Percentiles rank a stretch among this genome's conserved stretches.
phyloP scores from a whole-genome alignment of 257 asterid genomes.

The Cordia subcordata region DNA sequence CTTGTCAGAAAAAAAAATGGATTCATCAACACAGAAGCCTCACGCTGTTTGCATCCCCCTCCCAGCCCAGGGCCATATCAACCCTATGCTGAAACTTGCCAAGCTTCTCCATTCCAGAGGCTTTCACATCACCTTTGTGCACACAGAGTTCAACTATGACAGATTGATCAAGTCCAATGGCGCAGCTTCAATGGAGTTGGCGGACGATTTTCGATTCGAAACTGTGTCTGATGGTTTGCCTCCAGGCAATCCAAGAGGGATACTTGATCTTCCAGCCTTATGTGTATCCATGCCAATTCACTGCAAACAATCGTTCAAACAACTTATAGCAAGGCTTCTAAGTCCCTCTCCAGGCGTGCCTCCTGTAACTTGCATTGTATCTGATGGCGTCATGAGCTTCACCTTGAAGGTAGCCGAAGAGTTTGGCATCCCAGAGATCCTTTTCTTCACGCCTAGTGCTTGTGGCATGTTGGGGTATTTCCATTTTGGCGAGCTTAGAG shows the following conservation, averaged over 20 bases:
- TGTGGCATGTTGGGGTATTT: conserved; percentile 27
- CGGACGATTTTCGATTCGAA: conserved; percentile 14
- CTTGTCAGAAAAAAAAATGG: neutral
- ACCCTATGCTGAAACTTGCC: conserved; percentile 27
- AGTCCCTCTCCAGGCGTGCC: conserved; percentile 5
- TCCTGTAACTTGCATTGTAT: conserved; percentile 19
- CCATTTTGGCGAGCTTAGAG: conserved; percentile 18
- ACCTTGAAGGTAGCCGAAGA: conserved; percentile 25
- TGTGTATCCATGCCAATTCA: conserved; percentile 17
- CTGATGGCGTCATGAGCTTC: conserved; percentile 27
- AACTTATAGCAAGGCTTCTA: conserved; percentile 14
- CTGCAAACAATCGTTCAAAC: conserved; percentile 18
- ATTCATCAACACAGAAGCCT: neutral
- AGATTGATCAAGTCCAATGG: neutral
- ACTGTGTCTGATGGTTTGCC: conserved; percentile 27
- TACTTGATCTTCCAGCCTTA: conserved; percentile 21
- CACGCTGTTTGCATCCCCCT: conserved; percentile 30
- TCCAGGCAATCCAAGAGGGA: conserved; percentile 14
- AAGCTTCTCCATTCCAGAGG: conserved; percentile 18
- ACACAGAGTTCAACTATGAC: conserved; percentile 20
- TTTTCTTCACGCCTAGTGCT: conserved; percentile 25
- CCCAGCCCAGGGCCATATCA: conserved; percentile 30
- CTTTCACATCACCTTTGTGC: conserved; percentile 24
- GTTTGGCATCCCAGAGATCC: conserved; percentile 16
- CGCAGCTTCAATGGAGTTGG: neutral